Evolutionary conservation across 75 land plant species (phyloP), one percentile per base, ranked within the genome.

Genomic region (Picea sitchensis): DNA sequence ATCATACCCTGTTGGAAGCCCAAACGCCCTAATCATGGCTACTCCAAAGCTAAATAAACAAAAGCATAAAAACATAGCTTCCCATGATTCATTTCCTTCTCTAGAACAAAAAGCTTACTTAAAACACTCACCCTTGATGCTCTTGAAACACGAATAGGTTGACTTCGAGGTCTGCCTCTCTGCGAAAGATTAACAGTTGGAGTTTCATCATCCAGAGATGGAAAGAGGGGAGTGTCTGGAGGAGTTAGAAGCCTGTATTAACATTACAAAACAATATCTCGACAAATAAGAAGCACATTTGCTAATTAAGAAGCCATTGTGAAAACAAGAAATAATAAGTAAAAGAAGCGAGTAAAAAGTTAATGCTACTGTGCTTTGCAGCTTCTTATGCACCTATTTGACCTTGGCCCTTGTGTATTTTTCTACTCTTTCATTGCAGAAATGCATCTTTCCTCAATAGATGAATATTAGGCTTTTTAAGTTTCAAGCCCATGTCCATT

Each of bases 181-280:
- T 72, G 83, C 18, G 76, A 80, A 65, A 83, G 30, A 78, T 78
- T 86, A 75, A 51, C 76, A 17, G 80, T 77, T 56, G 86, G 85
- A 44, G 87, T 61, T 56, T 85, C 96, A 62, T 87, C 88, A 86
- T 96, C 99, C 89, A 96, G 76, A 20, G 97, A 96, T 79, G 92
- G 94, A 73, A 96, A 96, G 15, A 96, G 92, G 15, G 99, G 99
- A 11, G 99, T 94, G 30, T 92, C 96, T 11, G 99, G 99, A 72
- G 99, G 99, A 58, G 99, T 96, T 73, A 96, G 76, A 34, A 96
- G 86, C 99, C 99, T 96, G 80, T 20, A 80, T 36, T 31, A 23
- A 61, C 20, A 79, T 77, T 20, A 26, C 64, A 76, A 59, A 76
- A 30, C 15, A 56, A 62, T 34, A 76, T 34, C 64, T 0, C 18